Percentiles rank a stretch among this genome's conserved stretches.
Conservation (phyloP, 192 early-diverging fungal species). For the Gamsiella multidivaricata region DNA sequence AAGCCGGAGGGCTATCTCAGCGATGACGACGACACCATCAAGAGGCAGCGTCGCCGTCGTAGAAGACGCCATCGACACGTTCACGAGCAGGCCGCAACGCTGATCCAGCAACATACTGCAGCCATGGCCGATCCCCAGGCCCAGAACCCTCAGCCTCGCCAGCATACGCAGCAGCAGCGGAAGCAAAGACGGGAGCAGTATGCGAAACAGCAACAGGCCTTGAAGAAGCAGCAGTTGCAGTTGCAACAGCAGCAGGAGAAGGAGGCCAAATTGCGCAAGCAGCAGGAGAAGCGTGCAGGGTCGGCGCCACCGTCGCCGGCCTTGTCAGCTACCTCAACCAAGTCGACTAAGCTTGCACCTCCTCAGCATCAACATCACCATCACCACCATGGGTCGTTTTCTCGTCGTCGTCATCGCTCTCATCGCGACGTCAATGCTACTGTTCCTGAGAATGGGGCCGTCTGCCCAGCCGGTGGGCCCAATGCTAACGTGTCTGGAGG, state of each 20-base stretch:
- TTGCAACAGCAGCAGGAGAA: slow-evolving; percentile 17
- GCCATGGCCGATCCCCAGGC: neutral
- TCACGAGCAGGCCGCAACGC: slow-evolving; percentile 10
- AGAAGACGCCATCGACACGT: slow-evolving; percentile 42
- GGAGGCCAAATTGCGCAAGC: slow-evolving; percentile 15
- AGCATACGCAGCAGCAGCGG: slow-evolving; percentile 23
- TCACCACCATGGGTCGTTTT: too few relatives aligned
- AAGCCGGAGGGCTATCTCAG: slow-evolving; percentile 1
- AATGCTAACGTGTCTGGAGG: slow-evolving; percentile 3
- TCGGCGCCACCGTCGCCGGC: neutral
- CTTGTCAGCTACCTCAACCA: neutral
- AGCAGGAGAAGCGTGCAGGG: neutral
- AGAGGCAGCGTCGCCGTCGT: slow-evolving; percentile 25
- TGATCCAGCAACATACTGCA: slow-evolving; percentile 44
- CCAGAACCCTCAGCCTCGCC: neutral
- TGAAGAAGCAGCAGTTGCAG: slow-evolving; percentile 7
- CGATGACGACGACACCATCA: slow-evolving; percentile 6
- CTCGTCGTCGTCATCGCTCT: neutral
- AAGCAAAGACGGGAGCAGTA: slow-evolving; percentile 23
- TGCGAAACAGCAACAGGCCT: slow-evolving; percentile 9
- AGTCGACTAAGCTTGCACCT: too few relatives aligned
- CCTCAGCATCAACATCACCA: neutral
- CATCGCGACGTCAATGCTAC: neutral
- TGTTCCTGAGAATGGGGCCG: neutral
- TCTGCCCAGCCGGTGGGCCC: neutral